Percentiles rank a stretch among this genome's conserved stretches.
Evolutionary conservation across 306 rosid species (phyloP).

Genomic region (Trifolium repens): DNA sequence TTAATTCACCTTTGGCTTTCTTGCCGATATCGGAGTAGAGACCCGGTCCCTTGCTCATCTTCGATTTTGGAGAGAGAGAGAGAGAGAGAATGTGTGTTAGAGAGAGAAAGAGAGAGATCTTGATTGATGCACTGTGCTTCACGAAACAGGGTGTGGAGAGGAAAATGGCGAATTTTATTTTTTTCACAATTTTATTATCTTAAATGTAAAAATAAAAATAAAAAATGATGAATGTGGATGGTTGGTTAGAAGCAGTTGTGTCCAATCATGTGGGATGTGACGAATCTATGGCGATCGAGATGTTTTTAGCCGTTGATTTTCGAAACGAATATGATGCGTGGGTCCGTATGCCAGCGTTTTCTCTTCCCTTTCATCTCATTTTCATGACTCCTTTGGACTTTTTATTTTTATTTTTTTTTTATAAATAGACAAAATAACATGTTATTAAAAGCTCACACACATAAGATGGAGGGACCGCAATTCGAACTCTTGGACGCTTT

Average conservation of each 20-base stretch:
- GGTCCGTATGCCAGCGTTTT: neutral
- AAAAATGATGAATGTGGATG: neutral
- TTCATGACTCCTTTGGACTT: too few species aligned
- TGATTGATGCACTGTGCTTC: conserved; percentile 29
- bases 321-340: conserved; percentile 18
- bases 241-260: conserved; percentile 28
- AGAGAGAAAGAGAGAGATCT: conserved; percentile 31
- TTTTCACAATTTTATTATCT: neutral
- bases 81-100: neutral
- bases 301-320: conserved; percentile 42
- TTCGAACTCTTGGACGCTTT: too few species aligned
- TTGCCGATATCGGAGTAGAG: conserved; percentile 91
- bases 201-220: neutral
- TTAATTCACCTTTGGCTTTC: conserved; percentile 70
- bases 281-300: neutral
- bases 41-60: conserved; percentile 90
- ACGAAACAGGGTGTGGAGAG: conserved; percentile 40
- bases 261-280: conserved; percentile 20
- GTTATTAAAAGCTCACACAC: too few species aligned
- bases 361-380: neutral
- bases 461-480: too few species aligned
- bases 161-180: conserved; percentile 33
- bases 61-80: conserved; percentile 40
- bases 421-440: too few species aligned
- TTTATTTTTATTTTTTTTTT: too few species aligned